Conservation (phyloP, 1,284 basidiomycete genomes). For the Ustilago nuda region DNA sequence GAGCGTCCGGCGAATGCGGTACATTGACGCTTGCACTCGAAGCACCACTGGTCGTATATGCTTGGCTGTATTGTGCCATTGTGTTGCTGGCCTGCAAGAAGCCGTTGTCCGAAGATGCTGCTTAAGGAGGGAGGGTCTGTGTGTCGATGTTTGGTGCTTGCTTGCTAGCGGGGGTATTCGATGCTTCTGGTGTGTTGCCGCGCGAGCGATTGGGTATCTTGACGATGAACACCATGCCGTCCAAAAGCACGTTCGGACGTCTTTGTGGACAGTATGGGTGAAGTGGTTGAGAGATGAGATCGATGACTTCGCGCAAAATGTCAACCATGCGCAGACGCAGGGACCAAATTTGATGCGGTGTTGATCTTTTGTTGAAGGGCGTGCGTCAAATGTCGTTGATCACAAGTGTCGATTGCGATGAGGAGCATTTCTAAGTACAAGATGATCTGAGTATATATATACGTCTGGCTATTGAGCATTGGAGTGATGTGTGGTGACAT, state of each 20-base stretch:
- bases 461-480: too few species aligned
- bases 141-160: not conserved
- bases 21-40: not conserved
- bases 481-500: too few species aligned
- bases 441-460: too few species aligned
- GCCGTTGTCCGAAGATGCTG: not conserved
- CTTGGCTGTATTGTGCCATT: not conserved
- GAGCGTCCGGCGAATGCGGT: not conserved
- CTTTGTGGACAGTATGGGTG: not conserved
- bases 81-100: slow-evolving; percentile 1
- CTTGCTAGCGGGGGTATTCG: slow-evolving; percentile 23
- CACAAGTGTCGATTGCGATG: too few species aligned
- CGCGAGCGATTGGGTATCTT: slow-evolving; percentile 58
- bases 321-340: slow-evolving; percentile 8
- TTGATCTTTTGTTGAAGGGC: slow-evolving; percentile 7
- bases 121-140: not conserved
- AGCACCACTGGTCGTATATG: not conserved
- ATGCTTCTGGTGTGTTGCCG: slow-evolving; percentile 43
- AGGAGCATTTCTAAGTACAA: too few species aligned
- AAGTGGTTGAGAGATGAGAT: slow-evolving; percentile 2
- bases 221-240: slow-evolving; percentile 61
- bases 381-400: too few species aligned
- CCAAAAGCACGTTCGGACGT: not conserved
- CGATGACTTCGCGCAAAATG: not conserved
- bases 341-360: not conserved